Percentiles rank a stretch among this genome's conserved stretches.
These are phyloP conservation scores for Geotrichum phurueaensis DNA, from an alignment of 1,139 yeast species.

Conservation along the genomic window DNA sequence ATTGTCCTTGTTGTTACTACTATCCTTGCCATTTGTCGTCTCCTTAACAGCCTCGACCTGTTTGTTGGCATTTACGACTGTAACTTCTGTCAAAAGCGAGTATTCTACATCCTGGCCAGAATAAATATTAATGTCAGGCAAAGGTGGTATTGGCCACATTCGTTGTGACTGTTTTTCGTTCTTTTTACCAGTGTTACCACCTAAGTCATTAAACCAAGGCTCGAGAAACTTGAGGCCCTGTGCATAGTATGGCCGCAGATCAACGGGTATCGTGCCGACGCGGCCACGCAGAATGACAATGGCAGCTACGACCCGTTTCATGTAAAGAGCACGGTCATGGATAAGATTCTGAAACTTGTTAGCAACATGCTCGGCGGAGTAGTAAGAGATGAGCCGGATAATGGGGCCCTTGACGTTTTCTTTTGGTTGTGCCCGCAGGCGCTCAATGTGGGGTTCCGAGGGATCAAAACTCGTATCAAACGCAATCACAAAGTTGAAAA, in stretches of 20 bases:
- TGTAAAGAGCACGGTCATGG: slow-evolving; percentile 27
- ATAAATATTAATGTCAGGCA: slow-evolving; percentile 57
- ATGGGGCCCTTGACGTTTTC: slow-evolving; percentile 45
- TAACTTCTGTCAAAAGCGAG: slow-evolving; percentile 72
- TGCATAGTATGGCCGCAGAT: slow-evolving; percentile 69
- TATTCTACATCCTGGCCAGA: slow-evolving; percentile 71
- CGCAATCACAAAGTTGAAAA: slow-evolving; percentile 59
- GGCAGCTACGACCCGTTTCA: slow-evolving; percentile 71
- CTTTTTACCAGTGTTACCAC: slow-evolving; percentile 7
- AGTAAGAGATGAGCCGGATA: slow-evolving; percentile 64
- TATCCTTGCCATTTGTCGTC: slow-evolving; percentile 35
- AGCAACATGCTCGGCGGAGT: slow-evolving; percentile 68
- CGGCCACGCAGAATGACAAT: slow-evolving; percentile 76
- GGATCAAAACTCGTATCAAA: slow-evolving; percentile 66
- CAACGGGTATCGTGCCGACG: slow-evolving; percentile 79
- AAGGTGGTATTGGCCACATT: slow-evolving; percentile 78
- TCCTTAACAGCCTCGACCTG: background rate
- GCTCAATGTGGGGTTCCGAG: slow-evolving; percentile 33
- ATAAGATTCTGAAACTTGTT: slow-evolving; percentile 18
- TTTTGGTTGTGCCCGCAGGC: slow-evolving; percentile 30
- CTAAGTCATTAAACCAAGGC: slow-evolving; percentile 47
- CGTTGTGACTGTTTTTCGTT: slow-evolving; percentile 3
- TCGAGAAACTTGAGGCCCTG: slow-evolving; percentile 59
- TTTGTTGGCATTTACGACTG: slow-evolving; percentile 21
- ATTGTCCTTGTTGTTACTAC: slow-evolving; percentile 22